Evolutionary conservation across 179 eudicot genomes (phyloP).

Genomic region (Vitellaria paradoxa): DNA sequence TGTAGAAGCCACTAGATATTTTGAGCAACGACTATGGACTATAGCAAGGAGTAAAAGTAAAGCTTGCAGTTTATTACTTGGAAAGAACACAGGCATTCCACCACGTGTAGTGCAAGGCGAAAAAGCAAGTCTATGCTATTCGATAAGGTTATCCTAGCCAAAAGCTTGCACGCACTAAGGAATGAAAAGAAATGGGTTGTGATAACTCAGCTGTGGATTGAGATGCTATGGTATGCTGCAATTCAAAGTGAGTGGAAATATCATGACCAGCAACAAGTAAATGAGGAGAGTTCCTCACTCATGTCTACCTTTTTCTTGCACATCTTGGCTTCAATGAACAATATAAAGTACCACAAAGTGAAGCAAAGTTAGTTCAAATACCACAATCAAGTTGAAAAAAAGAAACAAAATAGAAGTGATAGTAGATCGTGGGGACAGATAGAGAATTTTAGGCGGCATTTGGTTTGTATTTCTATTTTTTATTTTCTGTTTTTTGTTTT

Average conservation of each 20-base stretch:
- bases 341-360: slow-evolving; percentile 20
- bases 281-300: not conserved
- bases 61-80: not conserved
- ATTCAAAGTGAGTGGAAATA: not conserved
- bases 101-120: slow-evolving; percentile 13
- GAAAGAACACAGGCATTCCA: not conserved
- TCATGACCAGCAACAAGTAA: not conserved
- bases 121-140: slow-evolving; percentile 19
- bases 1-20: slow-evolving; percentile 14
- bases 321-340: slow-evolving; percentile 23
- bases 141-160: slow-evolving; percentile 14
- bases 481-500: too few species aligned
- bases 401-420: too few species aligned
- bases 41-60: not conserved
- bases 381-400: too few species aligned
- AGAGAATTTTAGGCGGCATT: too few species aligned
- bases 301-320: not conserved
- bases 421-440: too few species aligned
- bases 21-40: not conserved
- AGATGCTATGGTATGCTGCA: slow-evolving; percentile 23
- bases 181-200: slow-evolving; percentile 10
- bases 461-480: too few species aligned
- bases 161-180: not conserved
- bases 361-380: not conserved
- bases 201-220: too few species aligned